Evolutionary conservation across 2,329 filamentous ascomycete species (phyloP), one percentile per base, ranked within the genome.

Genomic region (Colletotrichum tamarilloi): DNA sequence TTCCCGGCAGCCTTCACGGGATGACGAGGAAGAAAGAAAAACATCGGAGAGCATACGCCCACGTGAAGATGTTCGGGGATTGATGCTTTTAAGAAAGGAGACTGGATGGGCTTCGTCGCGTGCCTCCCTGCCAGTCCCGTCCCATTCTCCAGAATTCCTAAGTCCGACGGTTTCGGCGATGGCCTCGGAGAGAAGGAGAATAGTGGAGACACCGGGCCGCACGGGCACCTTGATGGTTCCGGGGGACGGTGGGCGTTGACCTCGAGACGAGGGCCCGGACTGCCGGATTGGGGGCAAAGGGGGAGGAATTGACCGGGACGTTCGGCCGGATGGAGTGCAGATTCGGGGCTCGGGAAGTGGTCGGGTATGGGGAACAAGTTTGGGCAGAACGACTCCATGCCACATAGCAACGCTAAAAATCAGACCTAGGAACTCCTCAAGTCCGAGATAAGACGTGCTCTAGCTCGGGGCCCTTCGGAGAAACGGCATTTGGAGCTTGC

Each of bases 191-290:
- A 35, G 66, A 59, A 64, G 49, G 55, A 26, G 9, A 55, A 16
- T 38, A 55, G 66, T 64, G 66, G 67, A 19, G 28, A 35, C 60
- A 5, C 19, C 70, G 66, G 70, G 22, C 70, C 56, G 66, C 60
- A 53, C 46, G n/a, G 52, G 28, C 46, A 52, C 62, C 60, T 49
- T 24, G 53, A 35, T 24, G 22, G 35, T 59, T 12, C 55, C 69
- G 53, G 70, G 67, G 53, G 60, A 24, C 53, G 59, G 60, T 49
- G 32, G 38, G 19, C 22, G 22, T 56, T 56, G 52, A 60, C 66
- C 60, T 73, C 55, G 42, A 30, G 11, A 30, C 70, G 66, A 73
- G 67, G 70, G 66, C 35, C 60, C 59, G 60, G 53, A 65, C 53
- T 70, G 55, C 32, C 32, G 11, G 32, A 35, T 11, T 35, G 32